Evolutionary conservation across 2,329 filamentous ascomycete genomes (phyloP), one percentile per base, ranked within the genome.

Genomic region (Phialophora tarda): DNA sequence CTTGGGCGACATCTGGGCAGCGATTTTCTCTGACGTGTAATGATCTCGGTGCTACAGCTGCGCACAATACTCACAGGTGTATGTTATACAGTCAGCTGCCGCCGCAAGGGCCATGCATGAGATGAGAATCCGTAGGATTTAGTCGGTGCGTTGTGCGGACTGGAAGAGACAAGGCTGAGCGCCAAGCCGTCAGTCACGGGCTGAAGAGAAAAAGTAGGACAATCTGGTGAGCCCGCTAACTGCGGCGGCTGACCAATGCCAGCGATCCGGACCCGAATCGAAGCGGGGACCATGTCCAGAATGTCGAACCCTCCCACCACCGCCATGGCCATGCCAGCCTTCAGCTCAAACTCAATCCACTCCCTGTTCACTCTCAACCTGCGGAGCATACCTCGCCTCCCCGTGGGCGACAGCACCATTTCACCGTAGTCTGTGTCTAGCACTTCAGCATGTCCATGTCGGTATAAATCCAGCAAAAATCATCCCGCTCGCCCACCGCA

Each of bases 261-360:
- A 8, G 14, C 38, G 14, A 41, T 7, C 48, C 17, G n/a, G 48
- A 12, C 48, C 21, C 21, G 24, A 51, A 26, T 8, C 21, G 24
- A 51, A 26, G 48, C 23, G 23, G 48, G 48, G 48, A 26, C 48
- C 8, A 51, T 26, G 21, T 30, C 28, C 28, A 30, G 28, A 30
- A 26, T 26, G 26, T 50, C 47, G 47, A 21, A 24, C 24, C 17
- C 24, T 4, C 21, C 21, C 48, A 24, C 21, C 48, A 3, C 21
- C 10, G 48, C 48, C 48, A 28, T 28, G 21, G 11, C 48, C 48
- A 51, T 28, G 8, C 21, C 48, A 51, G 24, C 24, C 21, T 21
- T 48, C 53, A 32, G n/a, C 26, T 38, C 23, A n/a, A n/a, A 30
- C 53, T 56, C 53, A 56, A 56, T 38, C n/a, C 53, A 56, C 48